Evolutionary conservation across 768 basidiomycete genomes (phyloP), one percentile per base, ranked within the genome.

Genomic region (Arthromyces matolae): DNA sequence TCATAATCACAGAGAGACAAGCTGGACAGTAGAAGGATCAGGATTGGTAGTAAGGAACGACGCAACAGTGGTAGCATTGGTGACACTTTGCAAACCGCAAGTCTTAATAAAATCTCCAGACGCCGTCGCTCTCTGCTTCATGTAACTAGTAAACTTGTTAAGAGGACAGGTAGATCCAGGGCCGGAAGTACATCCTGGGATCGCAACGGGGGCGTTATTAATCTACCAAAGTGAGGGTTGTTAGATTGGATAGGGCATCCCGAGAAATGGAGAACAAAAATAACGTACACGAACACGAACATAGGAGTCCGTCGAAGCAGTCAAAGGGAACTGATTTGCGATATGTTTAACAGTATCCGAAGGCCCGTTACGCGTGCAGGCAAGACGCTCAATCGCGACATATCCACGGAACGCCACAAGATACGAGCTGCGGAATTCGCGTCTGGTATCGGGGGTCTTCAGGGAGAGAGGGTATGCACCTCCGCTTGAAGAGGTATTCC

Each of bases 371-470:
- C 40, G 14, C 13, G 52, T 52, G 55, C 74, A 76, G 2, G 64
- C 58, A 8, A 76, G 56, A 3, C 70, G 64, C 53, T 76, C 74
- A 12, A 75, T 56, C 0, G 73, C 70, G 44, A 74, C 56, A 42
- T 71, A 64, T 1, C 72, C 72, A 5, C 66, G 60, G 60, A 76
- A 76, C 5, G 67, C 57, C 14, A 72, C 70, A 29, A 73, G 56
- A 53, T 66, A 64, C 1, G 71, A 70, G 5, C 71, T 55, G 32
- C 70, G 66, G 61, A 73, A 74, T 10, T 60, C 54, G 40, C 69
- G 70, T 13, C 41, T 34, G 12, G 64, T 40, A 47, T 68, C 57
- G 0, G 64, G 68, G 9, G 42, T 49, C 3, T 58, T 67, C 3
- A 49, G 58, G 1, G 69, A 70, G 16, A 75, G 64, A 3, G 72